Conservation (phyloP, 202 grass and related monocot genomes). For the Carex arenaria region DNA sequence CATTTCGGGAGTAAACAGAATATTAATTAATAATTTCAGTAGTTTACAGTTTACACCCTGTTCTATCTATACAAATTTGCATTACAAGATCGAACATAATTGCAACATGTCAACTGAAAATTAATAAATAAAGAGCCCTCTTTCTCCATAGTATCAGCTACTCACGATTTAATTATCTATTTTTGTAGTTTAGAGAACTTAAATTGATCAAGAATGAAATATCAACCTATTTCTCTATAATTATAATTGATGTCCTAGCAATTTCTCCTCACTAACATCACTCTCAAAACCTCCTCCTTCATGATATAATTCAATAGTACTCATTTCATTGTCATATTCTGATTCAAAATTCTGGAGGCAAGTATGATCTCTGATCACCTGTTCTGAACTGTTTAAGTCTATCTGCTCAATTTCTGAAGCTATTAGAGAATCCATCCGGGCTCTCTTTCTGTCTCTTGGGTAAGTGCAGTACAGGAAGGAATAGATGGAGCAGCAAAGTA, state of each 20-base stretch:
- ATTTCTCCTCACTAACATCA: constrained; percentile 14
- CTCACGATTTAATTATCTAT: background rate
- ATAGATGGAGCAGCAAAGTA: constrained; percentile 54
- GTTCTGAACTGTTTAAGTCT: constrained; percentile 36
- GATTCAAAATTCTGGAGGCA: constrained; percentile 32
- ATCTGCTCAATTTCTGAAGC: constrained; percentile 42
- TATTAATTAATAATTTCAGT: background rate
- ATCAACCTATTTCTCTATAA: background rate
- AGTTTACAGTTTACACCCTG: background rate
- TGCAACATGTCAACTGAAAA: background rate
- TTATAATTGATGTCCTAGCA: constrained; percentile 21
- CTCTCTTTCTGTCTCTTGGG: constrained; percentile 60
- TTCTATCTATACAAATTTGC: no score
- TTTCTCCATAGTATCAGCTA: background rate
- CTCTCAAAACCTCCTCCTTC: constrained; percentile 29
- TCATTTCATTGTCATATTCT: constrained; percentile 18
- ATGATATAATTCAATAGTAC: constrained; percentile 37
- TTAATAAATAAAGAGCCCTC: background rate
- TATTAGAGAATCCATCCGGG: constrained; percentile 38
- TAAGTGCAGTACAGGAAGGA: constrained; percentile 58
- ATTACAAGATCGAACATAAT: background rate
- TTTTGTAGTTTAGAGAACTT: background rate
- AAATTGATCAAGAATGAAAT: background rate
- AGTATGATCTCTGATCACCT: background rate
- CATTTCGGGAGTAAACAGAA: no score